Evolutionary conservation across 208 protist genomes (phyloP).

Genomic region (Phytomonas sp.): DNA sequence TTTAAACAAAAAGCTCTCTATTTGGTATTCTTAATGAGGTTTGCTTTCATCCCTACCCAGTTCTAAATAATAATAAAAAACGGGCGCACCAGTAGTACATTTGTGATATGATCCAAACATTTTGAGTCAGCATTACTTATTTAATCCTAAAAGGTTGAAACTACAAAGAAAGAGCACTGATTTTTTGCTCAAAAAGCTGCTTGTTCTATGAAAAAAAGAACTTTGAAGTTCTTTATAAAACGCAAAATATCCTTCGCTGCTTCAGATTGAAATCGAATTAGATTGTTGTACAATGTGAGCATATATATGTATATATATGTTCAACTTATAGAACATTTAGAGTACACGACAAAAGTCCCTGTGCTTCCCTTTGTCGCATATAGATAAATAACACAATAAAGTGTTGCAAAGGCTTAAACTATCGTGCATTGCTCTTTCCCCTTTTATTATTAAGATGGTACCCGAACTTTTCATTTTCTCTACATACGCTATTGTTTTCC

Average conservation of each 20-base stretch:
- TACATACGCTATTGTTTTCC: not conserved
- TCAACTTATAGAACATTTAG: constrained; percentile 6
- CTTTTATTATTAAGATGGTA: not conserved
- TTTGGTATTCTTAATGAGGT: not conserved
- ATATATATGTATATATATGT: constrained; percentile 7
- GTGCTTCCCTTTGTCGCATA: not conserved
- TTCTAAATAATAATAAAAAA: constrained; percentile 7
- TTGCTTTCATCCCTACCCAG: not conserved
- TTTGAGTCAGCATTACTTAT: constrained; percentile 1
- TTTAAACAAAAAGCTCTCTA: not conserved
- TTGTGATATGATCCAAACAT: constrained; percentile 1
- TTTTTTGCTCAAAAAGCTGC: not conserved
- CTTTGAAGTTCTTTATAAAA: constrained; percentile 4
- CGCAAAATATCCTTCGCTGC: not conserved
- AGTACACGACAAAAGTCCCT: not conserved
- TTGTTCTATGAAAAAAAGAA: constrained; percentile 1
- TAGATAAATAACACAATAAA: constrained; percentile 4
- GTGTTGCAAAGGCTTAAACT: constrained; percentile 2
- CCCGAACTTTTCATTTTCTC: not conserved
- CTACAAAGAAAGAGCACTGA: constrained; percentile 1
- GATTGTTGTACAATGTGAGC: not conserved
- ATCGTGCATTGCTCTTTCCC: not conserved
- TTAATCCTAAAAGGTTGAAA: not conserved
- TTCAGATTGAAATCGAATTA: constrained; percentile 11
- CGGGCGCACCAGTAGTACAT: constrained; percentile 3